These are phyloP conservation scores for Amauroascus niger DNA, from an alignment of 2,329 filamentous ascomycete genomes.

Conservation along the genomic window DNA sequence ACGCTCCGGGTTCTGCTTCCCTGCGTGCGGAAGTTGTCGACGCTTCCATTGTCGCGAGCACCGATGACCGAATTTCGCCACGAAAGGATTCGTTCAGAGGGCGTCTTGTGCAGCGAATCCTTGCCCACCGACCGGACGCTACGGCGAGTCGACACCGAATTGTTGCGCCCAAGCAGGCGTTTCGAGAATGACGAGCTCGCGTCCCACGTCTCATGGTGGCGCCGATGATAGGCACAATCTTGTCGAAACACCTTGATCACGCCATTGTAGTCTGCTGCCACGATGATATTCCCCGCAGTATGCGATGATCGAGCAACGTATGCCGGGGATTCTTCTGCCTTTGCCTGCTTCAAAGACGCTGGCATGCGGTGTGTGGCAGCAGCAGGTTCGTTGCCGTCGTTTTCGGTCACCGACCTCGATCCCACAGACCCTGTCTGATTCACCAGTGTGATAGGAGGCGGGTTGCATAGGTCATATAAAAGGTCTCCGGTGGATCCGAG, in stretches of 20 bases:
- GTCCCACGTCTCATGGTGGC: slow-evolving; percentile 68
- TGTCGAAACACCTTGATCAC: slow-evolving; percentile 91
- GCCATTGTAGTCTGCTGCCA: slow-evolving; percentile 81
- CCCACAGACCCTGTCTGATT: slow-evolving; percentile 58
- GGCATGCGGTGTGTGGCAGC: slow-evolving; percentile 22
- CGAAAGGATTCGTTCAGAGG: slow-evolving; percentile 69
- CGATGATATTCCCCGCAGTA: slow-evolving; percentile 74
- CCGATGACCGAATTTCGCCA: slow-evolving; percentile 67
- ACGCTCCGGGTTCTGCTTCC: slow-evolving; percentile 35
- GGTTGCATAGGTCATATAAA: slow-evolving; percentile 93
- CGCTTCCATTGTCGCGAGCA: slow-evolving; percentile 39
- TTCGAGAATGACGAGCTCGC: slow-evolving; percentile 65
- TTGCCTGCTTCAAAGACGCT: slow-evolving; percentile 29
- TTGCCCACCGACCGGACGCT: slow-evolving; percentile 41
- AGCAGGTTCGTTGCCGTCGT: slow-evolving; percentile 22
- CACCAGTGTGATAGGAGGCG: slow-evolving; percentile 74
- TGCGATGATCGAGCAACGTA: slow-evolving; percentile 71
- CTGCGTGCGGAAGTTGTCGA: slow-evolving; percentile 33
- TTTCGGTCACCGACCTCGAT: slow-evolving; percentile 41
- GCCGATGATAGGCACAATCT: slow-evolving; percentile 77
- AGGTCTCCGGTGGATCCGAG: slow-evolving; percentile 77
- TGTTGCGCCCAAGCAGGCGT: slow-evolving; percentile 48
- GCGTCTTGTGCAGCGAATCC: slow-evolving; percentile 38
- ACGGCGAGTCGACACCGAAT: slow-evolving; percentile 48
- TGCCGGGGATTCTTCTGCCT: slow-evolving; percentile 60